These are phyloP conservation scores for Lentinus tigrinus DNA, from an alignment of 768 basidiomycete genomes.

Conservation along the genomic window DNA sequence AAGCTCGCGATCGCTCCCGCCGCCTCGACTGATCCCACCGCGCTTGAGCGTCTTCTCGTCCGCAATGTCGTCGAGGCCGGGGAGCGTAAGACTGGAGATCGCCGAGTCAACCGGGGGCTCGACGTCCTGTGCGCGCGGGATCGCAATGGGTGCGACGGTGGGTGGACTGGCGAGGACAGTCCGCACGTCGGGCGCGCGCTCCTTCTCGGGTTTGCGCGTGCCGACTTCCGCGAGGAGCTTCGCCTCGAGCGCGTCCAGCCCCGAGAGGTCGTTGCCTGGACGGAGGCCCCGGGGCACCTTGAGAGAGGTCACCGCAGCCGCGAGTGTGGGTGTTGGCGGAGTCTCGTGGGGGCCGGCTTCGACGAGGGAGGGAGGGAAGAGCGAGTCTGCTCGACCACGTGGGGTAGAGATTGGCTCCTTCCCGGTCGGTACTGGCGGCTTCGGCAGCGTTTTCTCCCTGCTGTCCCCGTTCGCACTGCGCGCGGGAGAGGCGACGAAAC, in stretches of 20 bases:
- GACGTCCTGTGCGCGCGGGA: slow-evolving; percentile 27
- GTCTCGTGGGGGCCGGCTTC: slow-evolving; percentile 6
- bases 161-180: slow-evolving; percentile 30
- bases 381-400: slow-evolving; percentile 25
- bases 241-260: slow-evolving; percentile 72
- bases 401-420: slow-evolving; percentile 29
- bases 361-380: slow-evolving; percentile 28
- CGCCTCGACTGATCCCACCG: slow-evolving; percentile 1
- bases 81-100: slow-evolving; percentile 47
- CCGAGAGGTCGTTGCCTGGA: slow-evolving; percentile 33
- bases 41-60: slow-evolving; percentile 18
- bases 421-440: slow-evolving; percentile 51
- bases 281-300: slow-evolving; percentile 20
- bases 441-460: slow-evolving; percentile 60
- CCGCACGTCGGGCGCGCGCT: slow-evolving; percentile 35
- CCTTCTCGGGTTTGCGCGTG: slow-evolving; percentile 46
- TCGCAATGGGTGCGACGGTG: slow-evolving; percentile 36
- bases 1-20: slow-evolving; percentile 12
- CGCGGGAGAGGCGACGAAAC: background rate
- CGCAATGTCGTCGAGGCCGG: slow-evolving; percentile 26
- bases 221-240: slow-evolving; percentile 71
- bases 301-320: slow-evolving; percentile 30
- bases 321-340: slow-evolving; percentile 31
- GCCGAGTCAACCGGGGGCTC: slow-evolving; percentile 43
- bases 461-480: slow-evolving; percentile 6